Evolutionary conservation across 805 yeast species (phyloP).

Genomic region (Candida chilensis): DNA sequence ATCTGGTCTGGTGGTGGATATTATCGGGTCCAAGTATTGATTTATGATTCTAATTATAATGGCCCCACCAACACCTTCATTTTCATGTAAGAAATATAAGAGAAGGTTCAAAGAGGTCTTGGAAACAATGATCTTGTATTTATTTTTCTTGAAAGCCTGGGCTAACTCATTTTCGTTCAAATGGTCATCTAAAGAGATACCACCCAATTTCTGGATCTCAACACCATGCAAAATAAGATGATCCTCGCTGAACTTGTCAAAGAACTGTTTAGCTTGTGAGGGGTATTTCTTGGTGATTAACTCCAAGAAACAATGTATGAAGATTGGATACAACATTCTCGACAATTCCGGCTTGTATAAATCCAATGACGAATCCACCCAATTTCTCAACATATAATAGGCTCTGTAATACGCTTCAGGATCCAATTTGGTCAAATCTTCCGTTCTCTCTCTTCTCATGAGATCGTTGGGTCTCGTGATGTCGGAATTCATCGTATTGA

Average conservation of each 20-base stretch:
- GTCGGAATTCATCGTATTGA: slow-evolving; percentile 34
- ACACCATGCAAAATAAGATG: slow-evolving; percentile 69
- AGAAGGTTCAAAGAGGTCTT: slow-evolving; percentile 79
- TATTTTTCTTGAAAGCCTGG: slow-evolving; percentile 59
- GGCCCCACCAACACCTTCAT: slow-evolving; percentile 88
- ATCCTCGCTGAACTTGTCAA: slow-evolving; percentile 64
- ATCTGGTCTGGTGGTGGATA: slow-evolving; percentile 30
- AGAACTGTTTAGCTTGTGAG: slow-evolving; percentile 62
- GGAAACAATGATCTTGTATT: slow-evolving; percentile 68
- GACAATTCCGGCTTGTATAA: slow-evolving; percentile 83
- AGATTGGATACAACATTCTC: slow-evolving; percentile 83
- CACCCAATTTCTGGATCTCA: slow-evolving; percentile 64
- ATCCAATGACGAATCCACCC: slow-evolving; percentile 90
- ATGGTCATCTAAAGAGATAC: slow-evolving; percentile 74
- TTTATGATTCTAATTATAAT: slow-evolving; percentile 79
- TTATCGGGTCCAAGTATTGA: slow-evolving; percentile 59
- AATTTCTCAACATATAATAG: slow-evolving; percentile 67
- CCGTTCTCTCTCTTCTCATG: neutral
- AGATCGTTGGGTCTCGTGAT: slow-evolving; percentile 5
- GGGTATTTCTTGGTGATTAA: slow-evolving; percentile 57
- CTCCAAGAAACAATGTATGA: slow-evolving; percentile 80
- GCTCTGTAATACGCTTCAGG: slow-evolving; percentile 76
- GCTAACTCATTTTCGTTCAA: slow-evolving; percentile 78
- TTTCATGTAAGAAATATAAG: slow-evolving; percentile 81
- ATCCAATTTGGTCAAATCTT: slow-evolving; percentile 30